Conservation (phyloP, 2,329 filamentous ascomycete species). For the Aspergillus awamori region DNA sequence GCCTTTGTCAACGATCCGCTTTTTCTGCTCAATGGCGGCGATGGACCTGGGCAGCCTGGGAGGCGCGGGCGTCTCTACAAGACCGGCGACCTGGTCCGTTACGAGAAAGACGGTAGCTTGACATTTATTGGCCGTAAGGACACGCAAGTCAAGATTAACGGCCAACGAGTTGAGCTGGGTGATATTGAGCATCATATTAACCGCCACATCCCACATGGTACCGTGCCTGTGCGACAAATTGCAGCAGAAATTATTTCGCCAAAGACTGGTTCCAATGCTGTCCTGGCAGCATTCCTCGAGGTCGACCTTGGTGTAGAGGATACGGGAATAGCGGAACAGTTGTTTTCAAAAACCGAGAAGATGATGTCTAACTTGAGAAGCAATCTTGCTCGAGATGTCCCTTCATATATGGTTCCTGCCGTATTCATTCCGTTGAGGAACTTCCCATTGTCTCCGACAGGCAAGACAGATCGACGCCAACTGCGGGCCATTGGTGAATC, state of each 20-base stretch:
- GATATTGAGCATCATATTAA: conserved; percentile 1
- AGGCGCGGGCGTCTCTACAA: not conserved
- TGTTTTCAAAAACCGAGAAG: not conserved
- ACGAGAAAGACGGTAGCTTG: not conserved
- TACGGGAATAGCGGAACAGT: no score
- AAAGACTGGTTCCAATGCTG: not conserved
- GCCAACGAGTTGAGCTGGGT: not conserved
- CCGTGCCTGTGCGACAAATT: not conserved
- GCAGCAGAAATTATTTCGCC: not conserved
- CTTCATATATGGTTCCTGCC: not conserved
- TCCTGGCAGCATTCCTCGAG: no score
- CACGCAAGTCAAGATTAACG: not conserved
- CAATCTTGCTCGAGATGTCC: not conserved
- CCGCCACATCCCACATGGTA: not conserved
- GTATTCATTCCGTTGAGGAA: not conserved
- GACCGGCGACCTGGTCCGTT: not conserved
- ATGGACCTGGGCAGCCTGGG: not conserved
- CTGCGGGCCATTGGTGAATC: not conserved
- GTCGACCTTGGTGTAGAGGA: no score
- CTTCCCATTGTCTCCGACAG: not conserved
- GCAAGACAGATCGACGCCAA: not conserved
- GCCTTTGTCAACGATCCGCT: conserved; percentile 23
- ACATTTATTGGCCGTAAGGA: not conserved
- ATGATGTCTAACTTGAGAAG: not conserved
- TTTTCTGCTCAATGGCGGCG: not conserved